A percentile compares a stretch with the other conserved stretches of the same genome.
phyloP scores from a whole-genome alignment of 192 early-diverging fungal species.

The Kappamyces sp. region DNA sequence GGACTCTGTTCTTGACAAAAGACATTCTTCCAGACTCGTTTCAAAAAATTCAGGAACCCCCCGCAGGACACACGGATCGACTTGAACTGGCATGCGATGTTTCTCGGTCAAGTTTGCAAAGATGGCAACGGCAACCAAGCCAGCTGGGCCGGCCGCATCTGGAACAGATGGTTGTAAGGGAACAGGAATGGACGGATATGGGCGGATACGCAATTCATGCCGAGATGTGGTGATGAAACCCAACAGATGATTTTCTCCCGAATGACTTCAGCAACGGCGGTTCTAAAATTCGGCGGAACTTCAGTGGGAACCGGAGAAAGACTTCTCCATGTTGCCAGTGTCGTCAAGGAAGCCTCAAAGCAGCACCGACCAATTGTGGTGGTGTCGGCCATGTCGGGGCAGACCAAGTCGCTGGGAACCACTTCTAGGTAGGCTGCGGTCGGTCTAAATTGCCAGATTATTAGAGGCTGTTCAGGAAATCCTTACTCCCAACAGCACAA shows the following conservation, averaged over 20 bases:
- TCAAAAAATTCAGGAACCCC: slow-evolving; percentile 94
- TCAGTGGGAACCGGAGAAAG: slow-evolving; percentile 73
- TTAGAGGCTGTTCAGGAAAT: slow-evolving; percentile 67
- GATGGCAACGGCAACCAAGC: no score
- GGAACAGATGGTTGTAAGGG: no score
- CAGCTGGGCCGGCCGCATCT: no score
- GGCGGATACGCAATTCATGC: no score
- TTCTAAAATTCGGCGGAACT: slow-evolving; percentile 93
- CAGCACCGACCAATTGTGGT: slow-evolving; percentile 78
- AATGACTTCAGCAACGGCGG: slow-evolving; percentile 18
- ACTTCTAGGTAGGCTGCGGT: slow-evolving; percentile 61
- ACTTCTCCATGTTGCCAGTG: slow-evolving; percentile 51
- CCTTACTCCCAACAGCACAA: slow-evolving; percentile 62
- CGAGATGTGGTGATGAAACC: no score
- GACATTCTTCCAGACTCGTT: slow-evolving; percentile 80
- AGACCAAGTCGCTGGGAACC: slow-evolving; percentile 83
- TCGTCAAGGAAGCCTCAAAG: slow-evolving; percentile 81
- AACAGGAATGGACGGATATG: no score
- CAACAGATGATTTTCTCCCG: no score
- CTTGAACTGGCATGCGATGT: slow-evolving; percentile 26
- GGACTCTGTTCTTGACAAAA: slow-evolving; percentile 79
- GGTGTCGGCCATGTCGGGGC: slow-evolving; percentile 88
- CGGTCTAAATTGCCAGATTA: slow-evolving; percentile 39
- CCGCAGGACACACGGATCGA: slow-evolving; percentile 36
- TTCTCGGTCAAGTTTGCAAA: background rate